phyloP scores from a whole-genome alignment of 148 eudicot genomes.

The Fagopyrum homotropicum region DNA sequence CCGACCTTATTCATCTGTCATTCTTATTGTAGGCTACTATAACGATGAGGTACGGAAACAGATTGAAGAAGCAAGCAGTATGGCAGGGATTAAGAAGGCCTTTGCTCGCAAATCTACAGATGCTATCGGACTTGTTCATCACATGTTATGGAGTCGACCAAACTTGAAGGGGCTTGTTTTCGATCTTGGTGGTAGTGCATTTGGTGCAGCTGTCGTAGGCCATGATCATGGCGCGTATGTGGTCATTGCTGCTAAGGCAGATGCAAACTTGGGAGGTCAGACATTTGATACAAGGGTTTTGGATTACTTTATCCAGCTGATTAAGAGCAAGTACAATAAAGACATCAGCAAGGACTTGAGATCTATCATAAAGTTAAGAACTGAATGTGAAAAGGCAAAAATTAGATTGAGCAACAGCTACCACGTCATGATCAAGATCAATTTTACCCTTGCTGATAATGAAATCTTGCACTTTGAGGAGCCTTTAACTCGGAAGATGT shows the following conservation, averaged over 20 bases:
- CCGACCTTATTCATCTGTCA: not conserved
- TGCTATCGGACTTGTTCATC: not conserved
- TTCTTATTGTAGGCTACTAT: not conserved
- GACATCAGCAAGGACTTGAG: not conserved
- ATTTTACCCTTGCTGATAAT: not conserved
- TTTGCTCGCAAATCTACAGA: not conserved
- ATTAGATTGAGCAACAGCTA: not conserved
- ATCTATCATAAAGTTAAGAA: not conserved
- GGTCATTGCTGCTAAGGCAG: not conserved
- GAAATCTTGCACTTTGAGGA: not conserved
- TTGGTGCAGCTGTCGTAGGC: not conserved
- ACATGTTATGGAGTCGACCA: not conserved
- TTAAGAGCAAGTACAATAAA: constrained; percentile 7
- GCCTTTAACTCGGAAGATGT: not conserved
- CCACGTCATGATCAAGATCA: not conserved
- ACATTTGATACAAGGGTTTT: not conserved
- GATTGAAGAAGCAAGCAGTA: not conserved
- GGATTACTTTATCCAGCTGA: not conserved
- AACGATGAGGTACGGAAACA: not conserved
- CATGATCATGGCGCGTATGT: not conserved
- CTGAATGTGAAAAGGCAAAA: constrained; percentile 4
- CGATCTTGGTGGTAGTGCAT: not conserved
- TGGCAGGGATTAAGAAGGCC: not conserved
- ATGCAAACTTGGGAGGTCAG: constrained; percentile 3
- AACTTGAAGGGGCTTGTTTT: not conserved